Evolutionary conservation across 768 basidiomycete genomes (phyloP), one percentile per base, ranked within the genome.

Genomic region (Glaciozyma antarctica): DNA sequence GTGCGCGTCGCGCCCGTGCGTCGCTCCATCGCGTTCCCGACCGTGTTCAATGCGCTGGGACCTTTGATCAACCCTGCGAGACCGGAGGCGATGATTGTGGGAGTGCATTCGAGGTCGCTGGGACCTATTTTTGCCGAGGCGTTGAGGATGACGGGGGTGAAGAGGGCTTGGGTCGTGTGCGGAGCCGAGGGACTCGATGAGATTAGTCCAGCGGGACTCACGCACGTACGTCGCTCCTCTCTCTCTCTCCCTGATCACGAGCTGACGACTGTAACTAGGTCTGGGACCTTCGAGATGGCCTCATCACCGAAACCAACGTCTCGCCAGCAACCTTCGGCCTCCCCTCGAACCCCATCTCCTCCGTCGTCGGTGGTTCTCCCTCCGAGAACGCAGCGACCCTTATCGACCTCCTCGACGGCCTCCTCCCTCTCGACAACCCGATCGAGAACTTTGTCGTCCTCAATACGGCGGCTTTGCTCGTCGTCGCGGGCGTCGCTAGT

Each of bases 21-120:
- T 61, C 88, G 87, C 72, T 78, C 84, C 0, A 83, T 98, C 60
- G 90, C 91, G 54, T 97, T 94, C 80, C 86, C 92, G 54, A 97
- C 94, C 13, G 86, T 99, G 79, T 97, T 95, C 82, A 98, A 99
- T 78, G 79, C 92, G 64, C 81, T 97, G 41, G 93, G 95, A 0
- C 95, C 94, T 0, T 82, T 98, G 47, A 87, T 94, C 77, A 97
- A 94, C 77, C 95, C 94, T 3, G 86, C 89, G 0, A 78, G 80
- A 13, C 94, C 95, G 3, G 81, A 81, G 5, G 86, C 90, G 4
- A 92, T 97, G 87, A 83, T 98, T 6, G 81, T 98, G 45, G 94
- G 94, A 52, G 87, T 99, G 43, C 87, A 91, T 13, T 86, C 86
- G 65, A 84, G 79, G 56, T 84, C 85, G 72, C 83, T 99, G 28